Conservation (phyloP, 108 stramenopile species). For the Conticribra guillardii region DNA sequence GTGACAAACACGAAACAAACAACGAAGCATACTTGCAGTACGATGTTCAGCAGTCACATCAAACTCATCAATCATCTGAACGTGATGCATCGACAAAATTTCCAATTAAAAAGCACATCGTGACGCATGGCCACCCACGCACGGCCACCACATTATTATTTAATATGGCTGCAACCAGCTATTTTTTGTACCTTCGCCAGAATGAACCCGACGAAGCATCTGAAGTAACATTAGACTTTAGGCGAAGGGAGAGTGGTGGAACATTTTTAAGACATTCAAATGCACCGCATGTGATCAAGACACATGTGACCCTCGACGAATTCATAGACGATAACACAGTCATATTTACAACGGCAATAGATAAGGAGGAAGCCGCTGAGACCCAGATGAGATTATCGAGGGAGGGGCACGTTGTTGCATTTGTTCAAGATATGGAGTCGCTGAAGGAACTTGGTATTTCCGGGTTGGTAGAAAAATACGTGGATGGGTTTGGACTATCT, state of each 20-base stretch:
- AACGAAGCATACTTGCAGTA: neutral
- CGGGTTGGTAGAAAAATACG: conserved; percentile 22
- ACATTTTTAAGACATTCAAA: conserved; percentile 1
- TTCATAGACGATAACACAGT: conserved; percentile 25
- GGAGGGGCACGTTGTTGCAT: conserved; percentile 40
- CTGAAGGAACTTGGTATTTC: conserved; percentile 27
- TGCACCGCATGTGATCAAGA: conserved; percentile 22
- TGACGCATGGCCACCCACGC: conserved; percentile 36
- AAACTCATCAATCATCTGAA: neutral
- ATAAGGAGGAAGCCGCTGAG: conserved; percentile 25
- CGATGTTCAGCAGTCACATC: neutral
- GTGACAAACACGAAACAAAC: too few relatives aligned
- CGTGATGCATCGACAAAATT: conserved; percentile 9
- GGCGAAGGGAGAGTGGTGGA: conserved; percentile 3
- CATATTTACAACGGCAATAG: conserved; percentile 33
- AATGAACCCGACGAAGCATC: conserved; percentile 17
- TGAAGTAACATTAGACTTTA: conserved; percentile 13
- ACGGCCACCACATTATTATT: conserved; percentile 48
- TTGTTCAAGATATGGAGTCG: conserved; percentile 45
- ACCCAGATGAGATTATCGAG: conserved; percentile 4
- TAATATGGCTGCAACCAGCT: conserved; percentile 37
- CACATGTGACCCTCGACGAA: conserved; percentile 23
- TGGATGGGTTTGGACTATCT: conserved; percentile 29
- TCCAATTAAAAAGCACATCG: conserved; percentile 33
- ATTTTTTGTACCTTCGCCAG: conserved; percentile 40